Base-by-base conservation (phyloP, 2,329 filamentous ascomycete species). In the Ophiosphaerella korrae region DNA sequence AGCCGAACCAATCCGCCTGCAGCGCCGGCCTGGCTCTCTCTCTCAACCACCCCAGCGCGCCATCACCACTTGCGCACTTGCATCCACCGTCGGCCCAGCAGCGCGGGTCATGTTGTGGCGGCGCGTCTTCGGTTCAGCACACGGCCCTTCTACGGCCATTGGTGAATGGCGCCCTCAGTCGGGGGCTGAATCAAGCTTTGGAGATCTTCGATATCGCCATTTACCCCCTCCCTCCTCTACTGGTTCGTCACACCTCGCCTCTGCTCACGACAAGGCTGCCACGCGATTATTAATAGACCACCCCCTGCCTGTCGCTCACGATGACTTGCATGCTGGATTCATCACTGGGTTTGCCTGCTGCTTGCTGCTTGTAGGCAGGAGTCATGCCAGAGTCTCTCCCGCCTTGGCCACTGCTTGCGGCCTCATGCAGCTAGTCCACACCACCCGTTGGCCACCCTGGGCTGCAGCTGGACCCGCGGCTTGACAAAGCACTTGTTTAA, bases 141-240 rank as follows among this genome's bases (percentile, higher is more conserved):
- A 52, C 62, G 56, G 62, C 50, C 51, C 18, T 21, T 21, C 18
- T 4, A 21, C 18, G 48, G 48, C 45, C 50, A 47, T 39, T 36
- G 41, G 43, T 29, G 26, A 43, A 58, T 57, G 58, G 58, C 53
- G 55, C 46, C 52, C 23, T n/a, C 13, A 13, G 11, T 51, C 31
- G 49, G 52, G 53, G 63, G 62, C 65, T 58, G 62, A 68, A 60
- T 66, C 63, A 71, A 71, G 68, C 68, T 71, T 71, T 71, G 48
- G 50, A 55, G 63, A 70, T 70, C 66, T 58, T 55, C 63, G 52
- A 62, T 53, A 50, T 13, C 31, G 31, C 52, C 53, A 42, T 58
- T 45, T 54, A 58, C 52, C 51, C 55, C 58, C 42, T 55, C 46
- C 43, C 40, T 46, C 49, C 12, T 18, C 57, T 49, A 66, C 56